Conservation (phyloP, 2,329 filamentous ascomycete genomes). For the Pseudocercospora crystallina region DNA sequence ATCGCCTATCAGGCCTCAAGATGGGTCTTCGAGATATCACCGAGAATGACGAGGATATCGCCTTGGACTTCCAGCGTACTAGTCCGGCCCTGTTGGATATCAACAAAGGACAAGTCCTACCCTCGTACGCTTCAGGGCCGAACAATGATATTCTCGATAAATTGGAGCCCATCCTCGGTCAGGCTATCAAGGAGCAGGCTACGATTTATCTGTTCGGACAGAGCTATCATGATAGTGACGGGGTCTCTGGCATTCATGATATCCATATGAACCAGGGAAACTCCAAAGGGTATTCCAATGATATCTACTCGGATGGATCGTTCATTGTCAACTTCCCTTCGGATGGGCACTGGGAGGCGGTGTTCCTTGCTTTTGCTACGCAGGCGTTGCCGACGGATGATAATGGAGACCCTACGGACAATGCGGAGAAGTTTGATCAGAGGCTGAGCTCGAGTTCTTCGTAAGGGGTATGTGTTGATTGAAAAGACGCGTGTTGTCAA, state of each 20-base stretch:
- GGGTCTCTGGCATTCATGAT: conserved; percentile 40
- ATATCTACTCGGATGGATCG: conserved; percentile 39
- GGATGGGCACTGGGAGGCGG: neutral
- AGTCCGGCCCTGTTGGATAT: conserved; percentile 18
- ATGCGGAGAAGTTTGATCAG: conserved; percentile 10
- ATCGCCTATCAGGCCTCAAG: conserved; percentile 22
- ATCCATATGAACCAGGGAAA: conserved; percentile 24
- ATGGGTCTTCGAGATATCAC: conserved; percentile 31
- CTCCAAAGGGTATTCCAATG: conserved; percentile 7
- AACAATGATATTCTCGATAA: conserved; percentile 37
- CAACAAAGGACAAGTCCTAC: conserved; percentile 21
- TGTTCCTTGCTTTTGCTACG: conserved; percentile 1
- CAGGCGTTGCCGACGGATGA: conserved; percentile 35
- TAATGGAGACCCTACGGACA: conserved; percentile 11
- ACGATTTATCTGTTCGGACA: conserved; percentile 40
- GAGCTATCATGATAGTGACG: conserved; percentile 29
- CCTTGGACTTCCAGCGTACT: conserved; percentile 26
- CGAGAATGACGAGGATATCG: conserved; percentile 7
- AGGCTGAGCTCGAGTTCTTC: neutral
- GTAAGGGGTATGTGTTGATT: too few relatives aligned
- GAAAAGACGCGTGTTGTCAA: too few relatives aligned
- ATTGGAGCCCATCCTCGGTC: conserved; percentile 36
- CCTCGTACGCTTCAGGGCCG: conserved; percentile 3
- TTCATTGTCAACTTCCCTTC: conserved; percentile 36
- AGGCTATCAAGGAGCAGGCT: conserved; percentile 38